A percentile compares a stretch with the other conserved stretches of the same genome.
Evolutionary conservation across 169 alveolate genomes (phyloP).

Genomic region (Eimeria zaria): DNA sequence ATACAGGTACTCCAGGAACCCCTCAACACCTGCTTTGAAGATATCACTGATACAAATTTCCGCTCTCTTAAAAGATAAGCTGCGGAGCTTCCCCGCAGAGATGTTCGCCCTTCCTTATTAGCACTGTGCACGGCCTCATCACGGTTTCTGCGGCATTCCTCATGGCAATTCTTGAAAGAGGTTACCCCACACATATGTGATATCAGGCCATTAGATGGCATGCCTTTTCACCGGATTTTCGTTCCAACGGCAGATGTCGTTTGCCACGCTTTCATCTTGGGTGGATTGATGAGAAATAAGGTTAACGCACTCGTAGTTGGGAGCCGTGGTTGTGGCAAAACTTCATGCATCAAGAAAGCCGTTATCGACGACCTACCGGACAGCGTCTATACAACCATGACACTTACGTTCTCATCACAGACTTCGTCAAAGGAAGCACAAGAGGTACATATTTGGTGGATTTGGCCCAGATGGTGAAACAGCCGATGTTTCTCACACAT

Average conservation of each 20-base stretch:
- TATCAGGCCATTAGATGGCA: constrained; percentile 90
- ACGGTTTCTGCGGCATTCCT: neutral
- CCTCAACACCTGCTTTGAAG: neutral
- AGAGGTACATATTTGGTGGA: constrained; percentile 22
- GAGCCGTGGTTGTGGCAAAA: constrained; percentile 97
- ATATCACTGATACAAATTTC: neutral
- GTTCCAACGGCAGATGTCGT: constrained; percentile 97
- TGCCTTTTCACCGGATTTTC: constrained; percentile 94
- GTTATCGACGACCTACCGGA: constrained; percentile 89
- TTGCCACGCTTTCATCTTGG: constrained; percentile 91
- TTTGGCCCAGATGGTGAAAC: constrained; percentile 91
- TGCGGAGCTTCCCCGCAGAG: constrained; percentile 85
- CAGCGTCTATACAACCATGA: constrained; percentile 88
- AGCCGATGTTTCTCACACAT: neutral
- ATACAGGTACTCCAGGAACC: constrained; percentile 72
- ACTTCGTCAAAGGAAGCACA: constrained; percentile 92
- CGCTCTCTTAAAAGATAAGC: neutral
- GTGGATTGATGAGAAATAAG: constrained; percentile 90
- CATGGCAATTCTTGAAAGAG: neutral
- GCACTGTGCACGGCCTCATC: neutral
- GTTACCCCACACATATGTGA: constrained; percentile 87
- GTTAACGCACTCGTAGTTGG: constrained; percentile 94
- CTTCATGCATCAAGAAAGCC: constrained; percentile 93
- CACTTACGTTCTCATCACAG: constrained; percentile 96
- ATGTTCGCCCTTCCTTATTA: neutral